These are phyloP conservation scores for Beauveria medogensis DNA, from an alignment of 2,329 filamentous ascomycete species.

Conservation along the genomic window DNA sequence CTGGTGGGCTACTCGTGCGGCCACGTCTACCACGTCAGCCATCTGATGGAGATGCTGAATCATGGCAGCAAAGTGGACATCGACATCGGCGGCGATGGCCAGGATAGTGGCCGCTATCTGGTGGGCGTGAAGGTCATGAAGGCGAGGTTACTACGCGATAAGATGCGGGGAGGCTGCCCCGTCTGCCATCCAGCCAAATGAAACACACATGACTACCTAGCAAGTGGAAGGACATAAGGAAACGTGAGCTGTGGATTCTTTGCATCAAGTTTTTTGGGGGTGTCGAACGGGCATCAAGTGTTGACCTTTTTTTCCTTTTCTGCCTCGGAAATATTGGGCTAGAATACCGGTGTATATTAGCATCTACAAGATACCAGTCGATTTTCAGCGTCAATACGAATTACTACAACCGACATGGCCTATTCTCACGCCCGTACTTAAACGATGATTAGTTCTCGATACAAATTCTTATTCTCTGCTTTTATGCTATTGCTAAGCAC, in stretches of 20 bases:
- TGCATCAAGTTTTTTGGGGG: background rate
- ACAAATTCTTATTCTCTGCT: constrained; percentile 9
- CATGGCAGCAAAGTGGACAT: constrained; percentile 38
- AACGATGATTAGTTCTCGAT: background rate
- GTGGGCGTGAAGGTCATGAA: constrained; percentile 84
- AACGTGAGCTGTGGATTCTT: background rate
- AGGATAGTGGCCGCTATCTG: constrained; percentile 46
- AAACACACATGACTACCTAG: background rate
- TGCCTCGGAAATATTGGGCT: background rate
- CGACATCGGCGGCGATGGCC: constrained; percentile 35
- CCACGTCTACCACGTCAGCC: constrained; percentile 71
- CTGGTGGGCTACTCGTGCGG: constrained; percentile 75
- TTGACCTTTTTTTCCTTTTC: background rate
- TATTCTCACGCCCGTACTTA: background rate
- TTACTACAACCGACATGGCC: background rate
- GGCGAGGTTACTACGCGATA: constrained; percentile 67
- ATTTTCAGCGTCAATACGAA: background rate
- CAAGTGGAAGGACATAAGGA: too few relatives aligned
- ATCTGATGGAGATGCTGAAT: constrained; percentile 51
- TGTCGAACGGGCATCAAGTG: background rate
- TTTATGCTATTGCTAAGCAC: constrained; percentile 9
- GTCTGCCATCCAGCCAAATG: constrained; percentile 34
- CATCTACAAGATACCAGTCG: constrained; percentile 13
- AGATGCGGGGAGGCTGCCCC: constrained; percentile 57
- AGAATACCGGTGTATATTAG: constrained; percentile 1